A percentile compares a stretch with the other conserved stretches of the same genome.
Conservation (phyloP, 2,329 filamentous ascomycete species). For the Claviceps lovelessii region DNA sequence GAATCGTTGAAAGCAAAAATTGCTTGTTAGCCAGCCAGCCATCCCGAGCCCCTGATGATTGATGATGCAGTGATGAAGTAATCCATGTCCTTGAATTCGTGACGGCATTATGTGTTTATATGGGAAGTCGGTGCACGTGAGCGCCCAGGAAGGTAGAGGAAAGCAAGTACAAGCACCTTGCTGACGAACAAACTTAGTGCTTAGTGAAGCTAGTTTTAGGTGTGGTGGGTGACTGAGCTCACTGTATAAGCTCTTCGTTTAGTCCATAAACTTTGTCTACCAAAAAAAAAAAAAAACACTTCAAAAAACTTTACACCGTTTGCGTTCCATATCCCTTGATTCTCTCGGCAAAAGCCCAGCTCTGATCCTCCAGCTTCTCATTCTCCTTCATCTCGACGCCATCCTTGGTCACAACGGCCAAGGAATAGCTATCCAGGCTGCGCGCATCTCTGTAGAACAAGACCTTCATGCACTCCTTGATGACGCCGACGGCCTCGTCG, state of each 20-base stretch:
- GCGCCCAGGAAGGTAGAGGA: too few relatives aligned
- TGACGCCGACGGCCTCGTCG: conserved; percentile 64
- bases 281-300: neutral
- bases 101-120: too few relatives aligned
- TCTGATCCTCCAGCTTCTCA: conserved; percentile 85
- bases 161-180: too few relatives aligned
- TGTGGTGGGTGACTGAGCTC: too few relatives aligned
- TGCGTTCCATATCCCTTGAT: conserved; percentile 94
- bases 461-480: conserved; percentile 96
- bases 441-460: conserved; percentile 93
- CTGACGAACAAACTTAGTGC: too few relatives aligned
- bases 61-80: neutral
- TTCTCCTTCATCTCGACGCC: conserved; percentile 74
- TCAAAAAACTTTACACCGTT: conserved; percentile 24
- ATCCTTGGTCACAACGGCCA: conserved; percentile 78
- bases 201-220: too few relatives aligned
- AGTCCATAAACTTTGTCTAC: too few relatives aligned
- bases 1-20: neutral
- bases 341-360: conserved; percentile 93
- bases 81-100: neutral
- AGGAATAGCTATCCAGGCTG: conserved; percentile 79
- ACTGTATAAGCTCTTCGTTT: too few relatives aligned
- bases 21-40: neutral
- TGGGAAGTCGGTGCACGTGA: too few relatives aligned
- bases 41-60: neutral